Base-by-base conservation (phyloP, 768 basidiomycete species). In the Collybia sordida region DNA sequence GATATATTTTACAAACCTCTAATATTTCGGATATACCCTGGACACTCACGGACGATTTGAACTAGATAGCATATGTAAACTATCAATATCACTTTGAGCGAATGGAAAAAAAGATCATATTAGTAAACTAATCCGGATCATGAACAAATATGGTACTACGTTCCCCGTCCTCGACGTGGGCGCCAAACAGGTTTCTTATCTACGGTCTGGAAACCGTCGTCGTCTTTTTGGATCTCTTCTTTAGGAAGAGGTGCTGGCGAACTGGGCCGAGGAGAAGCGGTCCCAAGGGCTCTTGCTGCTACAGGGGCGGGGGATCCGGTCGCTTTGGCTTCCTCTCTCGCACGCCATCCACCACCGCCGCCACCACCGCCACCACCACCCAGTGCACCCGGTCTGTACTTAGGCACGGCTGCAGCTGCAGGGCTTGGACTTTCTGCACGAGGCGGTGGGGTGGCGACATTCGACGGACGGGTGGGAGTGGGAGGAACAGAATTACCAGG, bases 181-280 rank as follows among this genome's bases (percentile, higher is more conserved):
- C 69, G 65, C 75, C 66, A 76, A 35, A 66, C 67, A 44, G 31
- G 31, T n/a, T 24, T 37, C 42, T 37, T 71, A 66, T 59, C 70
- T 31, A 86, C 83, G 21, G 81, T 74, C 66, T 85, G 82, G 76
- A 90, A 90, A 3, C 89, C 88, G 58, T 90, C 88, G 3, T 81
- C 73, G 36, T 87, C 85, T 58, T 73, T 79, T 56, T 69, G 70
- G 4, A 62, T 43, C 44, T 79, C 78, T 46, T 79, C 74, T 55
- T 67, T 70, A 15, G 62, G 50, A 7, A 59, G 51, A 24, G 60
- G 55, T 9, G 73, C 70, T 37, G 78, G 72, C 9, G 78, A 69
- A 14, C 65, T 59, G 27, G 71, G 54, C 7, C 72, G 57, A 14
- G 71, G 64, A 22, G 71, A 59, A 18, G 61, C 52, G 4, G 59